Conservation (phyloP, 2,329 filamentous ascomycete genomes). For the Zymoseptoria brevis region DNA sequence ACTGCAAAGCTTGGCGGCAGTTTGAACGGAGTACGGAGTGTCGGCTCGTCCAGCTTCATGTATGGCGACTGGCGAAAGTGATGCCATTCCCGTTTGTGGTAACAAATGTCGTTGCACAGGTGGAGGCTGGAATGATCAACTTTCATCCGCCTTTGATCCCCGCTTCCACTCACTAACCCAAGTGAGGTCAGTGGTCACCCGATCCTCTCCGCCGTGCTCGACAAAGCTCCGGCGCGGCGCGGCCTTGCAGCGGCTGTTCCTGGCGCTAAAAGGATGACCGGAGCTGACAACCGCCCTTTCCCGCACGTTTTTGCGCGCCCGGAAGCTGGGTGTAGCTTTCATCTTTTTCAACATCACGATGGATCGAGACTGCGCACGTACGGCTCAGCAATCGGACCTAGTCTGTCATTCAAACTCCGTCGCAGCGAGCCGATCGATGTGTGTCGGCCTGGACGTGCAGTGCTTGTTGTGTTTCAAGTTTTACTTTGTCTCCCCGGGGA, state of each 20-base stretch:
- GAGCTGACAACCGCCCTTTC: neutral
- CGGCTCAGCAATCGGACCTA: neutral
- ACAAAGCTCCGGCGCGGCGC: neutral
- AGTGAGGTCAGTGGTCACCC: neutral
- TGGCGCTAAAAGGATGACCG: constrained; percentile 2
- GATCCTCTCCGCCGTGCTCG: neutral
- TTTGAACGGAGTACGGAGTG: too few species aligned
- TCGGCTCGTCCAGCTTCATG: too few species aligned
- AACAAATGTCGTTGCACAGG: too few species aligned
- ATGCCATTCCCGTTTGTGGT: too few species aligned
- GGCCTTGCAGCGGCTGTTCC: constrained; percentile 4
- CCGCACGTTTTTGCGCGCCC: too few species aligned
- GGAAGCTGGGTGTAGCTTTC: neutral
- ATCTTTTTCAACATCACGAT: neutral
- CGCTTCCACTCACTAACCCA: neutral
- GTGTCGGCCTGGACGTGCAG: neutral
- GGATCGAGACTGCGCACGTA: neutral
- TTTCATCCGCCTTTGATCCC: neutral
- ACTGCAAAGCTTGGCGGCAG: too few species aligned
- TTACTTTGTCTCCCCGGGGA: neutral
- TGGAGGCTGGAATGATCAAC: neutral
- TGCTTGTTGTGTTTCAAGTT: neutral
- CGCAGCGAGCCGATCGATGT: neutral
- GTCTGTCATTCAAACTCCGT: neutral
- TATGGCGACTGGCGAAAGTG: neutral